These are phyloP conservation scores for Geotrichum histeridarum DNA, from an alignment of 1,139 yeast genomes.

Conservation along the genomic window DNA sequence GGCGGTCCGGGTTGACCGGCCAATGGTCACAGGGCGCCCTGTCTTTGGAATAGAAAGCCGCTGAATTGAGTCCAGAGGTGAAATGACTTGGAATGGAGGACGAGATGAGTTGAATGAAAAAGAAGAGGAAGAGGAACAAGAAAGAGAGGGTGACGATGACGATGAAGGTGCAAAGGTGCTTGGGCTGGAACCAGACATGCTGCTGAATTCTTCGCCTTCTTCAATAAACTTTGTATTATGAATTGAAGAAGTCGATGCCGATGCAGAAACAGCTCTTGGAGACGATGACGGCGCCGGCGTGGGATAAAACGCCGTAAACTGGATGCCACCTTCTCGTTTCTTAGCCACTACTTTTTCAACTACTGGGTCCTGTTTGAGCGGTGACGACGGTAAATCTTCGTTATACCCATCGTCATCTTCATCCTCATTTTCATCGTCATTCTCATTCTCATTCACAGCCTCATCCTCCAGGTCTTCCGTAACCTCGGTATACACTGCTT, in stretches of 20 bases:
- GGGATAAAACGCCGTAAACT: constrained; percentile 24
- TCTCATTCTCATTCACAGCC: no score
- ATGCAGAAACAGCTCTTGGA: constrained; percentile 19
- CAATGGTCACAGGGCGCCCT: constrained; percentile 43
- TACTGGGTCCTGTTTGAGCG: not conserved
- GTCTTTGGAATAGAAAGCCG: constrained; percentile 32
- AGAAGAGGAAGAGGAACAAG: constrained; percentile 25
- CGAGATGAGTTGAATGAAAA: not conserved
- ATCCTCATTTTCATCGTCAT: not conserved
- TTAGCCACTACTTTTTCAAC: not conserved
- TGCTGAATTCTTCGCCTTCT: no score
- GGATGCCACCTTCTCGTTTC: constrained; percentile 1
- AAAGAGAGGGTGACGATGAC: no score
- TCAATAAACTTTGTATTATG: no score
- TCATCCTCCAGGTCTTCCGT: no score
- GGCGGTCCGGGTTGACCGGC: constrained; percentile 61
- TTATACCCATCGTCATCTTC: not conserved
- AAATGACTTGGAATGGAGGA: constrained; percentile 26
- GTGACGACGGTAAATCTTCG: constrained; percentile 2
- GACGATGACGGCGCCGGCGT: constrained; percentile 33
- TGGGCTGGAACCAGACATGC: no score
- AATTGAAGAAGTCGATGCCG: no score
- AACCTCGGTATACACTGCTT: no score
- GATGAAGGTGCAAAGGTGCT: no score
- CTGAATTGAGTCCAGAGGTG: constrained; percentile 34